Conservation (phyloP, 1,139 yeast genomes). For the Suzukiozyma palmioleophila region DNA sequence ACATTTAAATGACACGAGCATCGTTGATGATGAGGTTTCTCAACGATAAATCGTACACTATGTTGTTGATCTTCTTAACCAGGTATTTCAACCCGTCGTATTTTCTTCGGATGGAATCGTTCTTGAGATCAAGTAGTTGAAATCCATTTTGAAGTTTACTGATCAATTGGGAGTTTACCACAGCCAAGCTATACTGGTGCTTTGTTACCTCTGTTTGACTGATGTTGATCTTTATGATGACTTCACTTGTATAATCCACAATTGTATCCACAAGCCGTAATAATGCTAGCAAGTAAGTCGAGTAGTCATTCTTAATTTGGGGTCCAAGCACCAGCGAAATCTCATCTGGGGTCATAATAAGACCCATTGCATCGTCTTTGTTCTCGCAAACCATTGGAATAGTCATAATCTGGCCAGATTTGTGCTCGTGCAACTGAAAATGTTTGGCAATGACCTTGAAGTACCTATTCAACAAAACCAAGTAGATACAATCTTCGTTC, state of each 20-base stretch:
- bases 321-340: constrained; percentile 10
- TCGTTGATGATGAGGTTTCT: constrained; percentile 14
- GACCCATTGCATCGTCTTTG: constrained; percentile 11
- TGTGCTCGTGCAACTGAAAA: constrained; percentile 3
- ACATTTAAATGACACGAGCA: constrained; percentile 10
- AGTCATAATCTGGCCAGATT: constrained; percentile 7
- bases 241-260: constrained; percentile 26
- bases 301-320: constrained; percentile 15
- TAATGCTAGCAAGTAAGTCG: constrained; percentile 20
- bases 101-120: constrained; percentile 24
- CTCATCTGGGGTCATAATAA: constrained; percentile 18
- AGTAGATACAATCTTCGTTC: constrained; percentile 19
- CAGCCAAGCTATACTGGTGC: constrained; percentile 18
- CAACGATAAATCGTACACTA: constrained; percentile 25
- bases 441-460: constrained; percentile 14
- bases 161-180: constrained; percentile 22
- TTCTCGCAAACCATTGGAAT: constrained; percentile 10
- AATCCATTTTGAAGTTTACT: constrained; percentile 25
- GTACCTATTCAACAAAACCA: constrained; percentile 17
- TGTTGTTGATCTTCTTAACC: constrained; percentile 24
- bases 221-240: constrained; percentile 22
- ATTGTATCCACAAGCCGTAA: constrained; percentile 21
- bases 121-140: constrained; percentile 27
- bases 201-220: constrained; percentile 6
- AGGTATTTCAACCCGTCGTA: constrained; percentile 29